These are phyloP conservation scores for Candida takata DNA, from an alignment of 805 yeast species.

Conservation along the genomic window DNA sequence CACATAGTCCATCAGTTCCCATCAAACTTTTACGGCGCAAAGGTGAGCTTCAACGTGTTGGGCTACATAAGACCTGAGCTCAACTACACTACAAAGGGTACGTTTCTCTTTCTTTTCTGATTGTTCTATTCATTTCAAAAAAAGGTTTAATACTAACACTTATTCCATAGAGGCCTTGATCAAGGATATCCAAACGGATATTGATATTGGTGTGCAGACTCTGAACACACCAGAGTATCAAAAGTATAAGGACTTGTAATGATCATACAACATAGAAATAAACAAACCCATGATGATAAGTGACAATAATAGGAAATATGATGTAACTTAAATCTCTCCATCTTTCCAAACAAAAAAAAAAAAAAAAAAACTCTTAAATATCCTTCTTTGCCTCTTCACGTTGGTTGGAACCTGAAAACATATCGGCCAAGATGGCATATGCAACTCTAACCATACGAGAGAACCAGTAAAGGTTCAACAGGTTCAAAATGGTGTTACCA, in stretches of 20 bases:
- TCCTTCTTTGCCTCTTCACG: constrained; percentile 23
- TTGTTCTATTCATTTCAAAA: constrained; percentile 74
- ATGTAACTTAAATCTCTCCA: too few species aligned
- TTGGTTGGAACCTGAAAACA: constrained; percentile 20
- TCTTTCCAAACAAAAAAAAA: too few species aligned
- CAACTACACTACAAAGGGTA: constrained; percentile 75
- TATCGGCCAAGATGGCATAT: constrained; percentile 31
- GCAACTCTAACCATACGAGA: constrained; percentile 67
- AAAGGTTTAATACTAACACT: constrained; percentile 31
- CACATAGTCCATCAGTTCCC: constrained; percentile 74
- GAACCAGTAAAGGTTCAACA: constrained; percentile 73
- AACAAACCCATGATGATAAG: too few species aligned
- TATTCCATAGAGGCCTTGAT: constrained; percentile 64
- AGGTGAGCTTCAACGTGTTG: constrained; percentile 57
- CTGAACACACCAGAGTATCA: constrained; percentile 37
- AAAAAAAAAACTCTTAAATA: constrained; percentile 7
- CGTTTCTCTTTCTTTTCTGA: too few species aligned
- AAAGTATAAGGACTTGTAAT: constrained; percentile 23
- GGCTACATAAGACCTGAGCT: constrained; percentile 92
- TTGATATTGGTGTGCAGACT: constrained; percentile 51
- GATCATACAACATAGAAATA: constrained; percentile 1
- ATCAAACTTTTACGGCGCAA: constrained; percentile 75
- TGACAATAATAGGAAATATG: too few species aligned
- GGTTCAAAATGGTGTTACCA: constrained; percentile 48
- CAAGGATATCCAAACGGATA: constrained; percentile 76